Conservation (phyloP, 1,139 yeast species). For the Candida sp. region DNA sequence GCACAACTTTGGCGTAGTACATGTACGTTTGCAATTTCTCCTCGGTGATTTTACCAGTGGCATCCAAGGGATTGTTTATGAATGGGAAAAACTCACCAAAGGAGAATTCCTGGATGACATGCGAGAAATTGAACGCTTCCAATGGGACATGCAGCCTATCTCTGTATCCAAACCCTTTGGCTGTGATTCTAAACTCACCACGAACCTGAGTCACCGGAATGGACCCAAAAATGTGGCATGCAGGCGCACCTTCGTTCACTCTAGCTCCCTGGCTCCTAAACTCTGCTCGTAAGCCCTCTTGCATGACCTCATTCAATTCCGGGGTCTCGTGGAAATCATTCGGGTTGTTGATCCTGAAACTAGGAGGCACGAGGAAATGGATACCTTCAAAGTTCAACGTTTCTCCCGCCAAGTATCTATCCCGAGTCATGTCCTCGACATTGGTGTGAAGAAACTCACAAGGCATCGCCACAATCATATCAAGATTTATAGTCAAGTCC, state of each 20-base stretch:
- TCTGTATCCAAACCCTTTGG: slow-evolving; percentile 67
- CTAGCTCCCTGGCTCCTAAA: slow-evolving; percentile 49
- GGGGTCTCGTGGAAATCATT: slow-evolving; percentile 61
- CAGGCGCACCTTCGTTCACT: slow-evolving; percentile 60
- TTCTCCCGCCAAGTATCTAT: slow-evolving; percentile 78
- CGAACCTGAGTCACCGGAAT: slow-evolving; percentile 85
- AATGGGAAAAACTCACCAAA: slow-evolving; percentile 92
- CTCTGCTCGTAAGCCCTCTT: slow-evolving; percentile 67
- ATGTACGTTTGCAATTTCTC: slow-evolving; percentile 52
- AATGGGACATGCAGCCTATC: slow-evolving; percentile 48
- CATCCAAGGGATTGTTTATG: slow-evolving; percentile 85
- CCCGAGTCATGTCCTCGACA: slow-evolving; percentile 79
- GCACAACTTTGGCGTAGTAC: slow-evolving; percentile 82
- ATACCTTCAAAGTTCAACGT: slow-evolving; percentile 69
- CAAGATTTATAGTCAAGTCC: slow-evolving; percentile 73
- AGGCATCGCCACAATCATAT: slow-evolving; percentile 82
- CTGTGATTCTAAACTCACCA: slow-evolving; percentile 88
- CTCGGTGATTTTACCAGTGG: slow-evolving; percentile 60
- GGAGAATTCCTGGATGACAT: slow-evolving; percentile 84
- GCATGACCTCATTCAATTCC: slow-evolving; percentile 66
- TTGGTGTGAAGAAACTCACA: slow-evolving; percentile 79
- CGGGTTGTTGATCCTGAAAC: slow-evolving; percentile 45
- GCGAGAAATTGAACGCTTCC: slow-evolving; percentile 75
- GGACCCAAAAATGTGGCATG: slow-evolving; percentile 89
- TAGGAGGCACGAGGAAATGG: slow-evolving; percentile 55